Percentiles rank a stretch among this genome's conserved stretches.
Evolutionary conservation across 495 filamentous ascomycete species (phyloP).

Genomic region (Aeminium ludgeri): DNA sequence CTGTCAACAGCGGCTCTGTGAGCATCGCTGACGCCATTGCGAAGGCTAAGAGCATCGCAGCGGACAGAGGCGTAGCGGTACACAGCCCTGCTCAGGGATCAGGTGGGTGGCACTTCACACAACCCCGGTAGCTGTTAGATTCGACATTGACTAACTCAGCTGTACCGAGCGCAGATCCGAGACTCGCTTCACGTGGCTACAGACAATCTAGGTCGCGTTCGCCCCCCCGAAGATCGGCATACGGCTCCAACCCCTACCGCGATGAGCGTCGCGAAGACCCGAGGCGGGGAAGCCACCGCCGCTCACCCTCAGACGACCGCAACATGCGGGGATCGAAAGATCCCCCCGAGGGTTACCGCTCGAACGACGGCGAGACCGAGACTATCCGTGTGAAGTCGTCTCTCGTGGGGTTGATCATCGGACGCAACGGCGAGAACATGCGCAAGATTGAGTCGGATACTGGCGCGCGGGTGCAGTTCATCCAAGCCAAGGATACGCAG

Average conservation of each 20-base stretch:
- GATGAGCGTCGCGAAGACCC: conserved; percentile 56
- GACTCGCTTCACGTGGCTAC: conserved; percentile 32
- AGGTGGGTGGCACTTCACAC: conserved; percentile 15
- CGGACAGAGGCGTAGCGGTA: conserved; percentile 45
- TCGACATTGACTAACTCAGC: neutral
- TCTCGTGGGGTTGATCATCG: conserved; percentile 70
- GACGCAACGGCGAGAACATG: conserved; percentile 65
- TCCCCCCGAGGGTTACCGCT: conserved; percentile 4
- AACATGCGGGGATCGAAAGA: conserved; percentile 25
- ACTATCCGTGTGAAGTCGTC: conserved; percentile 59
- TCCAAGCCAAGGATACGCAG: conserved; percentile 46
- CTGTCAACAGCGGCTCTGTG: conserved; percentile 54
- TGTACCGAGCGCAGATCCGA: conserved; percentile 21
- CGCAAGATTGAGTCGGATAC: conserved; percentile 60
- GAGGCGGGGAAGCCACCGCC: conserved; percentile 23
- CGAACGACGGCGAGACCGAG: conserved; percentile 44
- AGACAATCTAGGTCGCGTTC: conserved; percentile 51
- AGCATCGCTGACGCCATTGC: conserved; percentile 58
- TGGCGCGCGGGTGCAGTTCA: conserved; percentile 62
- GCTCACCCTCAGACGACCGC: conserved; percentile 29
- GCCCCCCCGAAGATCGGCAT: conserved; percentile 40
- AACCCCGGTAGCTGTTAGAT: no score
- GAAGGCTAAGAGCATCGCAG: conserved; percentile 52
- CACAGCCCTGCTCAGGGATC: conserved; percentile 21
- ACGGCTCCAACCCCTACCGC: conserved; percentile 54